Evolutionary conservation across 345 rosid genomes (phyloP), one percentile per base, ranked within the genome.

Genomic region (Ceriops decandra): DNA sequence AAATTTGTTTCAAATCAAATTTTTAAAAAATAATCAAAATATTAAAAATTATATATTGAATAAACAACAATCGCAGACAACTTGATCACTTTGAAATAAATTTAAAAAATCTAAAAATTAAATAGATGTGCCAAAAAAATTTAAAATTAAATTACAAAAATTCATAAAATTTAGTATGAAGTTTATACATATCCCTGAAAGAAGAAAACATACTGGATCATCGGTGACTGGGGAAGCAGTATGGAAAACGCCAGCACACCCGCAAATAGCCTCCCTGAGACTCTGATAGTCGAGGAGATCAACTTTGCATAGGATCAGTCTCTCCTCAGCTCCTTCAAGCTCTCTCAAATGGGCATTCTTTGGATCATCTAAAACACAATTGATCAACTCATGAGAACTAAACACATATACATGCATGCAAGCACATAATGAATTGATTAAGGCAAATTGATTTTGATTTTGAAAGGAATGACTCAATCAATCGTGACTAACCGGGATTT

Each of bases 141-240:
- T 28, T 2, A 5, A 32, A 32, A 35, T 7, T 7, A 35, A 35
- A 33, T 33, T 33, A 2, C 4, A 33, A 33, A 2, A 4, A 33
- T 33, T 22, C 24, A 33, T 2, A 33, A 5, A 33, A 33, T 33
- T 33, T 33, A 33, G 5, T 5, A 33, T 24, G 9, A 52, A 52
- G 1, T 8, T 20, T 10, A 53, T 20, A 53, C 22, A 2, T 21
- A 24, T 7, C 20, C 1, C 20, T 20, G 24, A 24, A n/a, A 21
- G 51, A n/a, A 21, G 51, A 8, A 0, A 35, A 81, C 90, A 80
- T 30, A 95, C 99, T 17, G 99, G 99, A 69, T 91, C 98, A 47
- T 95, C 98, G 16, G 98, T 95, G 73, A 91, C 90, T 0, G 99
- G 99, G 60, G 96, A 95, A 60, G 99, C 99, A 13, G 97, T 82